Percentiles rank a stretch among this genome's conserved stretches.
These are phyloP conservation scores for Jasminum sambac DNA, from an alignment of 257 asterid species.

Conservation along the genomic window DNA sequence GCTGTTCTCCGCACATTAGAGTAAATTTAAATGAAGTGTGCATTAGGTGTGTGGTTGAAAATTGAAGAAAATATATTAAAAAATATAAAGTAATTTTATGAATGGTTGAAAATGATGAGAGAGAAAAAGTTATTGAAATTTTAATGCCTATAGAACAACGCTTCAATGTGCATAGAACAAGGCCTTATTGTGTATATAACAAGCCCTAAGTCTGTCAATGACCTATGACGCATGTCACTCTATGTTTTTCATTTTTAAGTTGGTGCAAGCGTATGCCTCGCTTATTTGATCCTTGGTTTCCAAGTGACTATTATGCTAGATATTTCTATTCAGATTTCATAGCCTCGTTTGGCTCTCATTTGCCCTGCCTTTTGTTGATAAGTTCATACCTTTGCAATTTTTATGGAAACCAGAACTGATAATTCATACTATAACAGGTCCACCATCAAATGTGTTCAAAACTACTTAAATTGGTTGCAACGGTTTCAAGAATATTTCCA, in stretches of 20 bases:
- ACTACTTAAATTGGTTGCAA: slow-evolving; percentile 41
- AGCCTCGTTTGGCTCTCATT: not conserved
- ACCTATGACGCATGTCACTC: not conserved
- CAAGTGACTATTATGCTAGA: not conserved
- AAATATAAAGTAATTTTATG: too few species aligned
- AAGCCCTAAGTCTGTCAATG: not conserved
- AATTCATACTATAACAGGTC: slow-evolving; percentile 53
- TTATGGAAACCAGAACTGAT: not conserved
- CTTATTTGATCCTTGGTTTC: not conserved
- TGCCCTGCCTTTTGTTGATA: not conserved
- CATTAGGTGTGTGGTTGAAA: too few species aligned
- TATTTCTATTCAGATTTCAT: not conserved
- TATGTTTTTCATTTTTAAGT: not conserved
- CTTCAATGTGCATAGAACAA: too few species aligned
- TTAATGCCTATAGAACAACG: too few species aligned
- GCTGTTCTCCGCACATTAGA: too few species aligned
- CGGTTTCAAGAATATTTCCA: slow-evolving; percentile 49
- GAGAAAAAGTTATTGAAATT: too few species aligned
- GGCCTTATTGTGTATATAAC: too few species aligned
- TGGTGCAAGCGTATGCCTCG: not conserved
- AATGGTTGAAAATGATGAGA: too few species aligned
- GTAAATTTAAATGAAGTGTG: too few species aligned
- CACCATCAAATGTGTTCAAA: slow-evolving; percentile 73
- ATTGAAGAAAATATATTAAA: too few species aligned
- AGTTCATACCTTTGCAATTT: not conserved